Evolutionary conservation across 306 rosid species (phyloP).

Genomic region (Acacia acuminata): DNA sequence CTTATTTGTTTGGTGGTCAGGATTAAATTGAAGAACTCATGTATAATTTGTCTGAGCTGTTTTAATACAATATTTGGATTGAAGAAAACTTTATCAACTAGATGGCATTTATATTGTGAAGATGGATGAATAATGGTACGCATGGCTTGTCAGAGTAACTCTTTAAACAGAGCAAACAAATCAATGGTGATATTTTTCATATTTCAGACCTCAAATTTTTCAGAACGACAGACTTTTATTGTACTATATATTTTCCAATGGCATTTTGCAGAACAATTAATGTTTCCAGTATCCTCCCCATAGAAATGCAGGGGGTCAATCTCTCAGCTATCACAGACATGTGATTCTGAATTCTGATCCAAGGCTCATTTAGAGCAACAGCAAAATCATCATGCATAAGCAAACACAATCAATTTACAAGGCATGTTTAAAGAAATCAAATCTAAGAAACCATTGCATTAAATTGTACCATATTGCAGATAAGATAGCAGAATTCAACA

Average conservation of each 20-base stretch:
- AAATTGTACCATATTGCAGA: background rate
- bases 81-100: background rate
- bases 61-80: background rate
- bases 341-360: background rate
- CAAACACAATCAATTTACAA: background rate
- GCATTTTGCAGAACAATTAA: background rate
- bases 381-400: background rate
- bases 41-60: background rate
- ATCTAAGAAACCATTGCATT: background rate
- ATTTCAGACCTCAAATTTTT: constrained; percentile 3
- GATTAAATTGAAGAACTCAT: background rate
- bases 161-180: background rate
- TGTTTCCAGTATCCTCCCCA: background rate
- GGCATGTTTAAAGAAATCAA: background rate
- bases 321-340: background rate
- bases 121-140: background rate
- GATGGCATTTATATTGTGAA: background rate
- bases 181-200: background rate
- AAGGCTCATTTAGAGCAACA: background rate
- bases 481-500: background rate
- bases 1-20: background rate
- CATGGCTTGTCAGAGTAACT: background rate
- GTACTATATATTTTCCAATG: background rate
- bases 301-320: background rate
- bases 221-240: background rate